Percentiles rank a stretch among this genome's conserved stretches.
These are phyloP conservation scores for Silene conica DNA, from an alignment of 148 eudicot genomes.

Conservation along the genomic window DNA sequence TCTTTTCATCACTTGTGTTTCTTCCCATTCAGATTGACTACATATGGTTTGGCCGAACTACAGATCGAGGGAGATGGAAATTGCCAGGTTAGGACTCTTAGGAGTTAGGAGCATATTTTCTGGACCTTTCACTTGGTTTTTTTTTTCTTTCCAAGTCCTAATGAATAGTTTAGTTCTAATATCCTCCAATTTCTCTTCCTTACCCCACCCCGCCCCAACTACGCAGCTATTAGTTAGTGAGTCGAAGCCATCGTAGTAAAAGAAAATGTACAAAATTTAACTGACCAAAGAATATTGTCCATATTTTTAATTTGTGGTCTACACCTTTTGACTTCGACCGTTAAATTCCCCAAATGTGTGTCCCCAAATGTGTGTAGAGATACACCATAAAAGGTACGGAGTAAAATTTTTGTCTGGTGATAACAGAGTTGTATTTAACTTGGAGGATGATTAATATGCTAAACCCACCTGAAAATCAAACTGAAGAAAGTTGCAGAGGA, in stretches of 20 bases:
- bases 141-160: not conserved
- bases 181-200: too few relatives aligned
- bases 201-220: too few relatives aligned
- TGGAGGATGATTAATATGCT: not conserved
- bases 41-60: constrained; percentile 66
- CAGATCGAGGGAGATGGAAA: constrained; percentile 79
- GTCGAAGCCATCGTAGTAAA: too few relatives aligned
- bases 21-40: constrained; percentile 45
- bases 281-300: too few relatives aligned
- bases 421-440: not conserved
- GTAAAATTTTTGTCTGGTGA: not conserved
- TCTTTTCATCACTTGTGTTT: not conserved
- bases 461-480: not conserved
- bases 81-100: constrained; percentile 50
- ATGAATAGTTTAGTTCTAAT: not conserved
- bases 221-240: too few relatives aligned
- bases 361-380: not conserved
- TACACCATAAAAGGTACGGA: not conserved
- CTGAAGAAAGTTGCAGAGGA: not conserved
- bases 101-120: constrained; percentile 4
- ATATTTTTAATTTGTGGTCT: too few relatives aligned
- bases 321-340: too few relatives aligned
- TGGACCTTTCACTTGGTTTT: not conserved
- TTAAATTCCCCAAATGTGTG: not conserved
- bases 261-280: too few relatives aligned